Evolutionary conservation across 352 stramenopile species (phyloP), one percentile per base, ranked within the genome.

Genomic region (Globisporangium solare): DNA sequence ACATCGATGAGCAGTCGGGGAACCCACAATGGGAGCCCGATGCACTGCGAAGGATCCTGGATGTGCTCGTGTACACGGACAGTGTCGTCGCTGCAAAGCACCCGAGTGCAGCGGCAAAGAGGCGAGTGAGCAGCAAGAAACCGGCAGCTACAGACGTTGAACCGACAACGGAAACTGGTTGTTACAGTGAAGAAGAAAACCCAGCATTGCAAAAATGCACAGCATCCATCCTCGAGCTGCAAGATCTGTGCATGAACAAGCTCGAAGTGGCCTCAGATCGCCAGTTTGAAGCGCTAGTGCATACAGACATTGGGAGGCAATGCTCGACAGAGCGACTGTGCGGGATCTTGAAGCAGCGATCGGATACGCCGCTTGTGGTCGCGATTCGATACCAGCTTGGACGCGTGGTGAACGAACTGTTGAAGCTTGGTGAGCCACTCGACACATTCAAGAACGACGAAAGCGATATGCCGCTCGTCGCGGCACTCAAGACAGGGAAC

Each of bases 351-450:
- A 68, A 62, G 15, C 59, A 83, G 52, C 72, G 85, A 18, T 91
- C 83, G 0, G 66, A 76, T 41, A 75, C 73, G 0, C 82, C 85
- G 8, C 60, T 94, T 4, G 79, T 89, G 51, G 74, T 87, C 1
- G 82, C 85, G 3, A 78, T 94, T 21, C 75, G 83, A n/a, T 92
- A 92, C 51, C 79, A 94, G 27, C 64, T 92, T 20, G 76, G 75
- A 5, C 82, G 81, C 8, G 85, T 79, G 3, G 85, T 94, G n/a
- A 86, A 94, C 51, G 83, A 92, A 47, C 43, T 94, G 5, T 51
- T 94, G 39, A 64, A 68, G 13, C 55, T 73, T 11, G 75, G 72
- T 15, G 78, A 89, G 45, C 61, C 74, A 1, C 71, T 89, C 1
- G 67, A 90, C 48, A 54, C 51, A n/a, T 62, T 77, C 39, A 60